Conservation (phyloP, 768 basidiomycete species). For the Lyophyllum atratum region DNA sequence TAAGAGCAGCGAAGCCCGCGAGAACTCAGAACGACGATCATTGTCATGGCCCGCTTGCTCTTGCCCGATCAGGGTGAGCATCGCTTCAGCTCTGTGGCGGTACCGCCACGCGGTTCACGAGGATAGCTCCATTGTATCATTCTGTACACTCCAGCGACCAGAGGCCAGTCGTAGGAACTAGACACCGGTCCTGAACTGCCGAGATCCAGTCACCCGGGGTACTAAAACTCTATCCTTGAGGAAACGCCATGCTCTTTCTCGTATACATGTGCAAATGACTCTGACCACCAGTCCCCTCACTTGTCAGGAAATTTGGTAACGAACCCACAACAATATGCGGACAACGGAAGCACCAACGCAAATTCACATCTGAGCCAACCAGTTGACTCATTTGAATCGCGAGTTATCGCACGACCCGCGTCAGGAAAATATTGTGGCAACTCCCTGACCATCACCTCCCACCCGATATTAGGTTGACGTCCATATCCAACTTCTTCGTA, state of each 20-base stretch:
- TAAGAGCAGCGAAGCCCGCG: not conserved
- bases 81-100: not conserved
- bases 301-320: not conserved
- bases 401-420: not conserved
- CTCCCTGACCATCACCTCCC: not conserved
- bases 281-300: not conserved
- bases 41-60: not conserved
- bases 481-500: not conserved
- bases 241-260: not conserved
- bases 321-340: not conserved
- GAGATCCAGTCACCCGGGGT: no score
- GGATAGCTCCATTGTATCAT: not conserved
- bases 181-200: not conserved
- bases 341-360: not conserved
- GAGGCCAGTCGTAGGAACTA: not conserved
- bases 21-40: not conserved
- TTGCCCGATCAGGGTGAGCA: not conserved
- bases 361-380: not conserved
- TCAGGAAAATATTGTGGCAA: not conserved
- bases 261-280: not conserved
- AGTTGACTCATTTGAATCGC: not conserved
- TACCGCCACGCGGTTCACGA: conserved; percentile 6
- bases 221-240: not conserved
- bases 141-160: not conserved
- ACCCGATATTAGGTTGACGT: not conserved